Percentiles rank a stretch among this genome's conserved stretches.
phyloP scores from a whole-genome alignment of 345 rosid species.

The Gossypium mustelinum region DNA sequence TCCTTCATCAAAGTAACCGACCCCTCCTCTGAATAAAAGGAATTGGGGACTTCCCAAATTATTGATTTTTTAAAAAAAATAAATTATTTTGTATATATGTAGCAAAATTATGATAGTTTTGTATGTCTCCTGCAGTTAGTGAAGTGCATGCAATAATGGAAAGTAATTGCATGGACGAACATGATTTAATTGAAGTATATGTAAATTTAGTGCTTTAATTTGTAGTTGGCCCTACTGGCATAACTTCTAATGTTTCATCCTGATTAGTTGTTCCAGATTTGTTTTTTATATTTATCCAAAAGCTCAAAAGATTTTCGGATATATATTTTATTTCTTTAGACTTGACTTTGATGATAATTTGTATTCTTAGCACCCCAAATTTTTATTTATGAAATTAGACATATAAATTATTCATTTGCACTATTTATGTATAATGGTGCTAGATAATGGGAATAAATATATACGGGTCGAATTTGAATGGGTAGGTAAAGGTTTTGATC shows the following conservation, averaged over 20 bases:
- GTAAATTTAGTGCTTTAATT: not conserved
- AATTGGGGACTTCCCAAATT: no score
- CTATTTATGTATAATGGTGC: no score
- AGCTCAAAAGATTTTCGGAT: not conserved
- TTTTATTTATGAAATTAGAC: no score
- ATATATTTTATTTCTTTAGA: not conserved
- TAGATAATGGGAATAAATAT: no score
- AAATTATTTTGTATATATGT: no score
- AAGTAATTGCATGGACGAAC: not conserved
- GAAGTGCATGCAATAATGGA: no score
- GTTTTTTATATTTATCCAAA: not conserved
- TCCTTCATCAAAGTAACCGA: not conserved
- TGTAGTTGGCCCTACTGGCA: not conserved
- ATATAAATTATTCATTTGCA: no score
- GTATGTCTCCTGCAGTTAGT: not conserved
- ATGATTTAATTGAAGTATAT: not conserved
- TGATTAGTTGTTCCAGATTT: not conserved
- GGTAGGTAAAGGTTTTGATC: fast-evolving
- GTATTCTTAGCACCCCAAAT: no score
- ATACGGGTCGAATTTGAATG: no score
- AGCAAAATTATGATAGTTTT: not conserved
- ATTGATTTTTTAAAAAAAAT: no score
- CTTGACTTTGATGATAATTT: not conserved
- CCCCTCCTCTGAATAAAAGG: not conserved
- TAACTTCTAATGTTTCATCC: not conserved